Base-by-base conservation (phyloP, 1,139 yeast genomes). In the Geotrichum phurueaensis region DNA sequence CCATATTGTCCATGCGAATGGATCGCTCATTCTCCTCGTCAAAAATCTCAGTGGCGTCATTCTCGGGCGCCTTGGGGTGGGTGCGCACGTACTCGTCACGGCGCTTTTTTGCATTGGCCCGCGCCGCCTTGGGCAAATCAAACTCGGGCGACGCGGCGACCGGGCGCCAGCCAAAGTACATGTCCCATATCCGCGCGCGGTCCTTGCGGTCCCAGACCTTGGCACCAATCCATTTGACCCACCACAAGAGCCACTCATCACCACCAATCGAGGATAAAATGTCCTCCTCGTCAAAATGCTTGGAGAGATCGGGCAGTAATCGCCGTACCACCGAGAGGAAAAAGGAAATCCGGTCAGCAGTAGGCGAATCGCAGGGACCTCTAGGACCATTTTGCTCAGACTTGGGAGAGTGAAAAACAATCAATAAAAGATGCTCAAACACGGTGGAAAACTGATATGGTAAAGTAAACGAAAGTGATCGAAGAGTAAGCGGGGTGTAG, bases 241-340 rank as follows among this genome's bases (percentile, higher is more conserved):
- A 92, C 96, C 97, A 92, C 48, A 89, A 80, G 47, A 91, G 77
- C 97, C 97, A 92, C 69, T 88, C 95, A 67, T 89, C 95, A 67
- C 89, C 92, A 60, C 82, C 80, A 56, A 83, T 76, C 22, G 69
- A 65, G 54, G 85, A 81, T 58, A 88, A 74, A 49, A 87, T 83
- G 64, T 87, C 94, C 69, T 92, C 97, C 68, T 90, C 96, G 54
- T 84, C 86, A 66, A 92, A 83, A 65, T 84, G 89, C 62, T 81
- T 83, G 59, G 89, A 85, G 56, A 92, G 74, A 67, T 89, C 97
- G 1, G 97, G 97, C 58, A 89, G 75, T 53, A 81, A 76, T 66
- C 79, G 84, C 62, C 87, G 80, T 67, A 87, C 79, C 65, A 81
- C 82, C 70, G 84, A 83, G 62, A 90, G 80, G 74, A 92, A 92